phyloP scores from a whole-genome alignment of 345 rosid species.

The Syzygium jambos region DNA sequence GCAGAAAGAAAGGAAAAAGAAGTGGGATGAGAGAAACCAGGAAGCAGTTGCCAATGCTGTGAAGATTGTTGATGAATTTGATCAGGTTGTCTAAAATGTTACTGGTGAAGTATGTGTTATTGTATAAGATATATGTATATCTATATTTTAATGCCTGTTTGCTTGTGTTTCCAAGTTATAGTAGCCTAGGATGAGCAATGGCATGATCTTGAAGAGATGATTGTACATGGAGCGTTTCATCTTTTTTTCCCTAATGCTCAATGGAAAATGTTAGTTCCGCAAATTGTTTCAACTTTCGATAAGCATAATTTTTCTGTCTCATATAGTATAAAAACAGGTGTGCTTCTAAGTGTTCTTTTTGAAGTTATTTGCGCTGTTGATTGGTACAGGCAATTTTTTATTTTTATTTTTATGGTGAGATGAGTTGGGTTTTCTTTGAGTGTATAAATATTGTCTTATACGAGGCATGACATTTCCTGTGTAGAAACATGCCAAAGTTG shows the following conservation, averaged over 20 bases:
- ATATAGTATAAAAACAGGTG: neutral
- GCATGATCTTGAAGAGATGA: neutral
- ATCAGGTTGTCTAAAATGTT: conserved; percentile 41
- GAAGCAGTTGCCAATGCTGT: conserved; percentile 82
- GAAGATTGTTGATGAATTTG: conserved; percentile 60
- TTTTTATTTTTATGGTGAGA: neutral
- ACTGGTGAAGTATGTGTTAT: neutral
- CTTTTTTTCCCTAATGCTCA: neutral
- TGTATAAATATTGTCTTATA: neutral
- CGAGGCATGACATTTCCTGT: conserved; percentile 3
- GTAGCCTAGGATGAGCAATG: neutral
- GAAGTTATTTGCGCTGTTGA: neutral
- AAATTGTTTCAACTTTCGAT: neutral
- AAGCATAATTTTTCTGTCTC: neutral
- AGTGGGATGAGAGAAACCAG: conserved; percentile 84
- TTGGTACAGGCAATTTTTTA: neutral
- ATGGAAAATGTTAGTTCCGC: neutral
- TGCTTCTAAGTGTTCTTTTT: neutral
- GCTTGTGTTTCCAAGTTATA: neutral
- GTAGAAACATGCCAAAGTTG: conserved; percentile 69
- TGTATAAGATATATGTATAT: neutral
- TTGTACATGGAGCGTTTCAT: neutral
- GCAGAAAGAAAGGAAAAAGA: conserved; percentile 79
- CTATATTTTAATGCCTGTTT: neutral
- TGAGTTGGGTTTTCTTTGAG: neutral